phyloP scores from a whole-genome alignment of 2,329 filamentous ascomycete genomes.

The Fusarium udum region DNA sequence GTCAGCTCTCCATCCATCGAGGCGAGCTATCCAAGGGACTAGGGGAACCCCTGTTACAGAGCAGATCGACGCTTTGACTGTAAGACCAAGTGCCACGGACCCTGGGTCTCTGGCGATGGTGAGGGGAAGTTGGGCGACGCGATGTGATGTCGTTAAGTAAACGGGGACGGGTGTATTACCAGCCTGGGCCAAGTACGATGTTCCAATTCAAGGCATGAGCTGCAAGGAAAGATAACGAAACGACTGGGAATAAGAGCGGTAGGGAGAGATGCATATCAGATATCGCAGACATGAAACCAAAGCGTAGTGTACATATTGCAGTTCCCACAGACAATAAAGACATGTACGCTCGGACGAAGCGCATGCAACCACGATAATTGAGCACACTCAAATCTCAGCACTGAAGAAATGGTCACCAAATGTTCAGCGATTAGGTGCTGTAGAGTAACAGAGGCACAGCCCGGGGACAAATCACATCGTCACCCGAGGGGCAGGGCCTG shows the following conservation, averaged over 20 bases:
- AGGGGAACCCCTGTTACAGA: not conserved
- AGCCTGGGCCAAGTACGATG: not conserved
- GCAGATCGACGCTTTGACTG: slow-evolving; percentile 33
- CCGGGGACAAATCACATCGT: not conserved
- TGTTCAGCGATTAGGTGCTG: not conserved
- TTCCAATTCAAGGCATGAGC: not conserved
- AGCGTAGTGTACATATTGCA: too few relatives aligned
- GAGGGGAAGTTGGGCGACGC: not conserved
- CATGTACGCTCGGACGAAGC: slow-evolving; percentile 5
- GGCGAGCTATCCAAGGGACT: not conserved
- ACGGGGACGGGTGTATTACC: not conserved
- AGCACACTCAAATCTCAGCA: not conserved
- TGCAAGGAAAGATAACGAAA: not conserved
- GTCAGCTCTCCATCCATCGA: slow-evolving; percentile 11
- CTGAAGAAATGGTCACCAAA: not conserved
- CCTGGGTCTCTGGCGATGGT: not conserved
- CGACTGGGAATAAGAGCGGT: not conserved
- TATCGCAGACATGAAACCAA: not conserved
- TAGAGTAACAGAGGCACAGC: not conserved
- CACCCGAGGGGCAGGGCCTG: not conserved
- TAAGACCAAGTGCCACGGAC: not conserved
- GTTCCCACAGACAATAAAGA: not conserved
- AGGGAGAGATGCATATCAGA: not conserved
- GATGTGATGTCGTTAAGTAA: not conserved
- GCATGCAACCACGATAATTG: not conserved